Evolutionary conservation across 768 basidiomycete species (phyloP), one percentile per base, ranked within the genome.

Genomic region (Tricholoma bakamatsutake): DNA sequence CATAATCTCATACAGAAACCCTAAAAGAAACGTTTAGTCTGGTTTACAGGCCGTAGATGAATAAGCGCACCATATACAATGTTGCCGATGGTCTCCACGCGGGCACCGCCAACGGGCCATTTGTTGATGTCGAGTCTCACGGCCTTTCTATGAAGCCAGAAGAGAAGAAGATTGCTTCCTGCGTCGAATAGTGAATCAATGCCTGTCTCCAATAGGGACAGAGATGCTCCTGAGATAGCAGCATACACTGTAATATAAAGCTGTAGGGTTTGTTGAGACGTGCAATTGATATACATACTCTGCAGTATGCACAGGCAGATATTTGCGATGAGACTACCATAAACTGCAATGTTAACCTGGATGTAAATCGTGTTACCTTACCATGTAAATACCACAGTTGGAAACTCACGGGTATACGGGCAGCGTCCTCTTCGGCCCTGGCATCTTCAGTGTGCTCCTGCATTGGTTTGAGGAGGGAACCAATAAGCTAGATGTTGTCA

Each of bases 61-160:
- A 56, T 49, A 10, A 37, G 59, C 64, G 35, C 45, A 83, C 91
- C 93, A 62, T 93, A 96, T 53, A 91, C 74, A 56, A 93, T 84
- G 62, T 95, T 94, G 11, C 90, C 91, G 53, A 93, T 91, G 4
- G 90, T 93, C 67, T 94, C 90, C 45, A 97, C 78, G 47, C 93
- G 80, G n/a, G 88, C 83, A 35, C 93, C 93, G 49, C 94, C 87
- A 3, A 93, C 88, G 28, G 95, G 93, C 94, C 93, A 98, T 61
- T 89, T 89, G 69, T 87, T 91, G 42, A 75, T 61, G 64, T 97
- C 93, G 58, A 96, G 78, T 33, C 62, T 77, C 10, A 64, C 71
- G 1, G 92, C 85, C 62, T 92, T 87, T 61, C 75, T 75, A 70
- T 98, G 87, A 2, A 95, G 74, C 78, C 81, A 85, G 61, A 84